These are phyloP conservation scores for Saccharum hybrid DNA, from an alignment of 202 grass and related monocot genomes.

Conservation along the genomic window DNA sequence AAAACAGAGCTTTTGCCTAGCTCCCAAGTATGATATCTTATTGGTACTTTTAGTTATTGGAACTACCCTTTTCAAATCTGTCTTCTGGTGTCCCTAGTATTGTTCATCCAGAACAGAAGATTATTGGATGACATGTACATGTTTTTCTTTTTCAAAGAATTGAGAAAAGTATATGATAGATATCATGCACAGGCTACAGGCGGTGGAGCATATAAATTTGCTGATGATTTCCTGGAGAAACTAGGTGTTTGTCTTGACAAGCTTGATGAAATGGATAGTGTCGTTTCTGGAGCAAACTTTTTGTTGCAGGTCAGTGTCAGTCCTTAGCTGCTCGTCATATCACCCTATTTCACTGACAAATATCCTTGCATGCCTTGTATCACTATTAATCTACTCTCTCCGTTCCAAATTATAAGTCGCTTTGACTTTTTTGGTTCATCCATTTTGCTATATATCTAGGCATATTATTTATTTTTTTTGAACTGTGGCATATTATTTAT, in stretches of 20 bases:
- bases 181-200: slow-evolving; percentile 75
- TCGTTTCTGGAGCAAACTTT: slow-evolving; percentile 90
- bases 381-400: not conserved
- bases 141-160: slow-evolving; percentile 14
- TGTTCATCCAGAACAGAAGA: slow-evolving; percentile 1
- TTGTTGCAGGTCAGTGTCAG: slow-evolving; percentile 70
- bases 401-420: no score
- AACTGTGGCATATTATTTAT: no score
- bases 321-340: slow-evolving; percentile 28
- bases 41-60: slow-evolving; percentile 24
- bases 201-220: slow-evolving; percentile 91
- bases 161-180: slow-evolving; percentile 17
- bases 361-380: not conserved
- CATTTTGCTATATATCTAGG: no score
- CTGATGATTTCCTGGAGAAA: slow-evolving; percentile 72
- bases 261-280: slow-evolving; percentile 95
- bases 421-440: no score
- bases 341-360: slow-evolving; percentile 30
- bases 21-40: not conserved
- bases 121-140: slow-evolving; percentile 19
- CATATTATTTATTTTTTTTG: no score
- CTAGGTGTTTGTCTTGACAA: slow-evolving; percentile 91
- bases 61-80: not conserved
- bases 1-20: slow-evolving; percentile 9
- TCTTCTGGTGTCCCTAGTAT: not conserved